Evolutionary conservation across 163 green algal genomes (phyloP).

Genomic region (Chlamydomonas reinhardtii): DNA sequence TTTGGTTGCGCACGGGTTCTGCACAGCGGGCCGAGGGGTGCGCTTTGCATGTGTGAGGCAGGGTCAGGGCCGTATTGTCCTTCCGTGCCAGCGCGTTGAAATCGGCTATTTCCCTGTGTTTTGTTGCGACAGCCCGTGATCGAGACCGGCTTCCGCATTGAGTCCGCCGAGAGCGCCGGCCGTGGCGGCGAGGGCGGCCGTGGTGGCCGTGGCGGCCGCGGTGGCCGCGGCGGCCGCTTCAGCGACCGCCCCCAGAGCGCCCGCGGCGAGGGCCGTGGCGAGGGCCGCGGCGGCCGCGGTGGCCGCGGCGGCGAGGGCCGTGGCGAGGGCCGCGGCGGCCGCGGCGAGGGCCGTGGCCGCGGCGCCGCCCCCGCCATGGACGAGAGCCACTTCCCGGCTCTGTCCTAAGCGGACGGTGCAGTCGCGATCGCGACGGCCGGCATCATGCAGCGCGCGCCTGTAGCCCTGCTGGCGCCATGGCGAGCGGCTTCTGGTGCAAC

Average conservation of each 20-base stretch:
- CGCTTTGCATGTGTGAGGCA: too few relatives aligned
- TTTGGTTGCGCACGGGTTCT: too few relatives aligned
- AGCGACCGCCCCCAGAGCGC: background rate
- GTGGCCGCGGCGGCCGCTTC: constrained; percentile 5
- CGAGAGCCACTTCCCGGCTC: constrained; percentile 50
- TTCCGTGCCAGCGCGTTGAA: too few relatives aligned
- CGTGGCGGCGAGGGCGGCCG: constrained; percentile 57
- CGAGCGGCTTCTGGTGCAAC: too few relatives aligned
- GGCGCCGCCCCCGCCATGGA: constrained; percentile 10
- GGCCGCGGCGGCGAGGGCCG: background rate
- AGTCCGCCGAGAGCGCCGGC: constrained; percentile 36
- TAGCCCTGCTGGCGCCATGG: too few relatives aligned
- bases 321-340: constrained; percentile 1
- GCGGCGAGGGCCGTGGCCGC: constrained; percentile 8
- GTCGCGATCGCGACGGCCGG: too few relatives aligned
- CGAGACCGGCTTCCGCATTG: constrained; percentile 54
- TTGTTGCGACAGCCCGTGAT: too few relatives aligned
- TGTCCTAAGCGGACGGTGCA: constrained; percentile 5
- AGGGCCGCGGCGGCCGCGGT: background rate
- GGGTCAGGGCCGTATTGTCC: too few relatives aligned
- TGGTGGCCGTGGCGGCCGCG: constrained; percentile 48
- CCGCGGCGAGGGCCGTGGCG: constrained; percentile 3
- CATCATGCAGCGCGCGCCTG: too few relatives aligned
- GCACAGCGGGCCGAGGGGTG: too few relatives aligned
- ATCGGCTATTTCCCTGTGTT: too few relatives aligned